Base-by-base conservation (phyloP, 345 rosid genomes). In the Lagerstroemia speciosa region DNA sequence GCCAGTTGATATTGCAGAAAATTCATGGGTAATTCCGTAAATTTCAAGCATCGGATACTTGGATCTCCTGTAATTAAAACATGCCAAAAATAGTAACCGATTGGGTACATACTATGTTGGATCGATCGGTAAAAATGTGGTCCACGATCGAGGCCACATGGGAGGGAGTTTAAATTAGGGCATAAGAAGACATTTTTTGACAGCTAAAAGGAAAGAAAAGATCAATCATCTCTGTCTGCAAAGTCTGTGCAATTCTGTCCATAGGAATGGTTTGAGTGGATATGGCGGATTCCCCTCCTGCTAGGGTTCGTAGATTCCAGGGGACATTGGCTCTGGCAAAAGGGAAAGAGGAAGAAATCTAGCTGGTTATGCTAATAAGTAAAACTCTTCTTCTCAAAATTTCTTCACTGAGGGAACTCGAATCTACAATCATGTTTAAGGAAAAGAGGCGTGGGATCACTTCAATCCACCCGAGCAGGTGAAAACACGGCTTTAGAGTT, bases 101-200 rank as follows among this genome's bases (percentile, higher is more conserved):
- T 10, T 41, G 17, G 3, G n/a, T n/a, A n/a, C n/a, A n/a, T n/a
- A n/a, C n/a, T n/a, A n/a, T n/a, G n/a, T 2, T 41, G 17, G 19
- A 19, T 12, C 19, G 14, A 19, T 1, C 16, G 19, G 19, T 55
- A 15, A 55, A 7, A 60, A 34, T 17, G 77, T 69, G 81, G 76
- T 71, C 81, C 82, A 34, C 30, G 5, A 32, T 55, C 2, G n/a
- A n/a, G n/a, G n/a, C n/a, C 74, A 67, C 69, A 75, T 73, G 80
- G 70, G 67, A 14, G 34, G 34, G 62, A 72, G 24, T 73, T 62
- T 20, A 67, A 58, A 46, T 36, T 32, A 55, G 41, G 53, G 69
- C 80, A 72, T 31, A 73, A 80, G 70, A 73, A 55, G 82, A 81
- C 83, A 81, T 70, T 65, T 57, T 71, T 67, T 24, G 73, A 74